Conservation (phyloP, 2,329 filamentous ascomycete species). For the Cadophora malorum region DNA sequence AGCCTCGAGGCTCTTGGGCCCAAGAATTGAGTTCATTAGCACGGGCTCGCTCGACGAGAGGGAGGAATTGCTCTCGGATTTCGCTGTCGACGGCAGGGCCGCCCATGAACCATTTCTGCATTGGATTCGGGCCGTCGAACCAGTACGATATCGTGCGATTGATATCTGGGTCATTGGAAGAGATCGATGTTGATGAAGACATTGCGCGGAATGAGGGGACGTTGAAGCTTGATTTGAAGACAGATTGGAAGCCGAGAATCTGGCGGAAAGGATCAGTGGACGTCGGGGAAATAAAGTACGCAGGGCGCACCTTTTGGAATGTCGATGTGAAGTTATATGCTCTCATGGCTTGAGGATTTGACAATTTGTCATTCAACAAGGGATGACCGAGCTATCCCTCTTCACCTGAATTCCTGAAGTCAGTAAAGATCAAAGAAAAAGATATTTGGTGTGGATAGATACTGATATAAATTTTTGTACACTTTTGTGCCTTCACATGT, state of each 20-base stretch:
- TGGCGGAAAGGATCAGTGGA: background rate
- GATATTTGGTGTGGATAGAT: too few relatives aligned
- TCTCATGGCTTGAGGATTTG: slow-evolving; percentile 1
- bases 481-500: background rate
- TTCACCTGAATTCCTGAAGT: background rate
- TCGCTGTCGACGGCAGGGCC: slow-evolving; percentile 29
- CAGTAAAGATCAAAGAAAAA: too few relatives aligned
- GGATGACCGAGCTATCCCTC: too few relatives aligned
- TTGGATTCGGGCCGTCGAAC: slow-evolving; percentile 27
- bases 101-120: slow-evolving; percentile 33
- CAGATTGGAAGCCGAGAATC: slow-evolving; percentile 32
- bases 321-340: slow-evolving; percentile 26
- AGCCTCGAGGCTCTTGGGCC: slow-evolving; percentile 37
- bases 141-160: slow-evolving; percentile 32
- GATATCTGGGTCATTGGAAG: slow-evolving; percentile 29
- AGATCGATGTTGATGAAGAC: slow-evolving; percentile 24
- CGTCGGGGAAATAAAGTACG: background rate
- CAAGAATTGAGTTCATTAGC: slow-evolving; percentile 29
- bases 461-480: too few relatives aligned
- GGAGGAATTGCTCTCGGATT: slow-evolving; percentile 30
- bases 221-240: slow-evolving; percentile 27
- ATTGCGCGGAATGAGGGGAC: slow-evolving; percentile 26
- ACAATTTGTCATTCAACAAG: background rate
- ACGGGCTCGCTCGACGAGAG: slow-evolving; percentile 29
- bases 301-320: slow-evolving; percentile 7